Base-by-base conservation (phyloP, 768 basidiomycete genomes). In the Kwoniella botswanensis region DNA sequence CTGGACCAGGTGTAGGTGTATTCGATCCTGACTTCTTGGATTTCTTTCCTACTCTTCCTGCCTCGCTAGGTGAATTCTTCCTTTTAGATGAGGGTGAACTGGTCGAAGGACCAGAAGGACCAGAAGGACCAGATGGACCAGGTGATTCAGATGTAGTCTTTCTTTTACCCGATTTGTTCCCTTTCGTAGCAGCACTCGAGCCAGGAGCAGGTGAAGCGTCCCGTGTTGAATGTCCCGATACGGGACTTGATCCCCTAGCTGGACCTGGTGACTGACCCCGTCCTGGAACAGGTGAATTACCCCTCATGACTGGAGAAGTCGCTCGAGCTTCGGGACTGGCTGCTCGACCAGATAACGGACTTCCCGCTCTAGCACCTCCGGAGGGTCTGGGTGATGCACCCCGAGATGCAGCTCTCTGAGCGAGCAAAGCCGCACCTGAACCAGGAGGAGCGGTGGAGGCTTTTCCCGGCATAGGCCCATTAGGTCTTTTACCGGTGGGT, bases 391-490 rank as follows among this genome's bases (percentile, higher is more conserved):
- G 76, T 10, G 75, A 75, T 1, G 65, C 76, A 60, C 71, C 74
- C 42, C 74, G 69, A 50, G 58, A 60, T 1, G 77, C 73, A 21
- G 79, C 79, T 43, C 79, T 57, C 56, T 79, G 79, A 44, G 78
- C 79, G 1, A 76, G 46, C 11, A 76, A 68, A n/a, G 74, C 75
- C 17, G 72, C 66, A 4, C 77, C 79, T 26, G 79, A 74, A 0
- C 76, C 79, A 11, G 79, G 79, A 10, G 77, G 77, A 15, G 79
- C 77, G 22, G 79, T 79, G 12, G 60, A 60, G 10, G 77, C 72
- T 70, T 77, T 77, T 15, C 72, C 74, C 6, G 73, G 54, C 4
- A 53, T 64, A 12, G 77, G 72, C 1, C 62, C 59, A 17, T 76
- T 68, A 2, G 67, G 67, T 55, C 63, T 42, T 6, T 67, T 62